Conservation (phyloP, 345 rosid species). For the Iberis pinnata region DNA sequence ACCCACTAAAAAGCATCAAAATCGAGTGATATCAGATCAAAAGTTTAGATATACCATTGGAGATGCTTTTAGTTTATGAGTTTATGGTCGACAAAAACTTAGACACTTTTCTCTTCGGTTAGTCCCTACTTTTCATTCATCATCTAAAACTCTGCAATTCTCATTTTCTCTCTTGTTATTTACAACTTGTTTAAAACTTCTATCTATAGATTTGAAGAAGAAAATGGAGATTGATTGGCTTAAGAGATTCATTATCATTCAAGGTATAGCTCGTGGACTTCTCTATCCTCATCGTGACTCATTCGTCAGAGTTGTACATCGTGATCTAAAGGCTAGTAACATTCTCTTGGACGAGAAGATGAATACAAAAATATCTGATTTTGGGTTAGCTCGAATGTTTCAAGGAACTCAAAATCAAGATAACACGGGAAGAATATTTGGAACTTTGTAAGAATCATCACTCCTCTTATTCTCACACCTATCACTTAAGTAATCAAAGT, state of each 20-base stretch:
- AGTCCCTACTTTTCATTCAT: not conserved
- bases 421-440: conserved; percentile 10
- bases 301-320: conserved; percentile 11
- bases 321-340: conserved; percentile 18
- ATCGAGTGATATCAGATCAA: no score
- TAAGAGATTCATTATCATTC: conserved; percentile 13
- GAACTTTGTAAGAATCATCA: conserved; percentile 14
- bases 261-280: conserved; percentile 20
- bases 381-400: conserved; percentile 22
- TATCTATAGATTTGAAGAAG: conserved; percentile 1
- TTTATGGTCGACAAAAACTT: conserved; percentile 45
- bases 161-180: not conserved
- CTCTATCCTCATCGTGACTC: conserved; percentile 16
- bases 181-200: not conserved
- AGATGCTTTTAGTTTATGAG: conserved; percentile 47
- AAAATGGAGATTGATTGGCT: conserved; percentile 16
- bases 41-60: no score
- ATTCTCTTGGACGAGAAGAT: conserved; percentile 22
- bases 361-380: conserved; percentile 22
- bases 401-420: conserved; percentile 17
- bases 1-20: no score
- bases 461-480: no score
- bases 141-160: not conserved
- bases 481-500: not conserved
- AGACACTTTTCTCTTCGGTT: conserved; percentile 43